Evolutionary conservation across 2,329 filamentous ascomycete genomes (phyloP), one percentile per base, ranked within the genome.

Genomic region (Xylariaceae sp.): DNA sequence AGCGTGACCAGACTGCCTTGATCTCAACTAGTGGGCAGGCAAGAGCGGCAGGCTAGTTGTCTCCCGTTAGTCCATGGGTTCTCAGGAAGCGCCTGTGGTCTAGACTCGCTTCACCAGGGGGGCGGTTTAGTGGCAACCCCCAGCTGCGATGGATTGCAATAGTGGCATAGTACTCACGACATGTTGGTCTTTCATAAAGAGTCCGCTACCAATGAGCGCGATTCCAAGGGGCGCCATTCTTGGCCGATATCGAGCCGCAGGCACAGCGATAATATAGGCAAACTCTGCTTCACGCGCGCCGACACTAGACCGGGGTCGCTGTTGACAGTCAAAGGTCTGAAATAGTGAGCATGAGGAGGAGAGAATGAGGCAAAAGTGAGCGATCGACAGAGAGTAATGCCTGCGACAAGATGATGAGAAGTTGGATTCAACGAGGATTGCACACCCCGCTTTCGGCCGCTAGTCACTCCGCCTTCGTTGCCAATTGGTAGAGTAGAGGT

Each of bases 1-100:
- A 77, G 46, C 80, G 77, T 9, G 78, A 82, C 68, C 81, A 86
- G 46, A 82, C 69, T 10, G 79, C 78, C 68, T 80, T 82, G 44
- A 84, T 69, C 4, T 69, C 65, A 22, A 83, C 66, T 4, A 63
- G 55, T 4, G 72, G 63, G 45, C 72, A 73, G 13, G 74, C 73
- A 57, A 76, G 69, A 47, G 82, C 73, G 6, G 80, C 81, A 5
- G 81, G 80, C 66, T 68, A 51, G 22, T 47, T 44, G 40, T 14
- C 13, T 33, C 36, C 13, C 16, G 49, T 61, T 56, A 65, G 63
- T 50, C 45, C 44, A 47, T 43, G 39, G 45, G 42, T 31, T 41
- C 45, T 42, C 22, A 7, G 4, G 22, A 28, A 28, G 7, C 16
- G 31, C 14, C 34, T 10, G 34, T 36, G 17, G 42, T 39, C 40